Evolutionary conservation across 2,329 filamentous ascomycete species (phyloP).

Genomic region (Penicillium expansum): DNA sequence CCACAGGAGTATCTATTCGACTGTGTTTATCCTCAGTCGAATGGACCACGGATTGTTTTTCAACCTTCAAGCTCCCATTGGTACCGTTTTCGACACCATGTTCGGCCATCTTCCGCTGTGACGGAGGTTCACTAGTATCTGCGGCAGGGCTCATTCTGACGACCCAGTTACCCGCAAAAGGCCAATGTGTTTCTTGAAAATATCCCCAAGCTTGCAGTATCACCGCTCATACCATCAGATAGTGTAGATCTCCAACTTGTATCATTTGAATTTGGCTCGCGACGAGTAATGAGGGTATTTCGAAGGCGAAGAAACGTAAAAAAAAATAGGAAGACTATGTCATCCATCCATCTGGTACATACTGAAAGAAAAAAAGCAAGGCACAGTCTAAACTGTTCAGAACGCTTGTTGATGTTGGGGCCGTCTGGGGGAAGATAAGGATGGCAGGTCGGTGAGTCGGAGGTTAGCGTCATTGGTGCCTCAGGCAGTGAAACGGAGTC

Average conservation of each 20-base stretch:
- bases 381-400: background rate
- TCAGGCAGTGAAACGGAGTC: background rate
- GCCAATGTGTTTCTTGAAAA: background rate
- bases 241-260: background rate
- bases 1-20: background rate
- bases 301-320: background rate
- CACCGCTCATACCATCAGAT: background rate
- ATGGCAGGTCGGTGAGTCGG: constrained; percentile 10
- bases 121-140: background rate
- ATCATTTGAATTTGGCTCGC: background rate
- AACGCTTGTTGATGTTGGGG: background rate
- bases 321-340: background rate
- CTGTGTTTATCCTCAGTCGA: background rate
- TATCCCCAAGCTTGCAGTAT: background rate
- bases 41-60: background rate
- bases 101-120: constrained; percentile 7
- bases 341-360: background rate
- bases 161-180: background rate
- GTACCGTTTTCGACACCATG: background rate
- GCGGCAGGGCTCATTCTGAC: constrained; percentile 7
- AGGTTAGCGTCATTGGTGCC: constrained; percentile 4
- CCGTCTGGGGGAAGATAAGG: constrained; percentile 9
- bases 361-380: background rate
- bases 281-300: background rate
- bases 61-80: background rate